Evolutionary conservation across 306 rosid genomes (phyloP).

Genomic region (Carpinus viminea): DNA sequence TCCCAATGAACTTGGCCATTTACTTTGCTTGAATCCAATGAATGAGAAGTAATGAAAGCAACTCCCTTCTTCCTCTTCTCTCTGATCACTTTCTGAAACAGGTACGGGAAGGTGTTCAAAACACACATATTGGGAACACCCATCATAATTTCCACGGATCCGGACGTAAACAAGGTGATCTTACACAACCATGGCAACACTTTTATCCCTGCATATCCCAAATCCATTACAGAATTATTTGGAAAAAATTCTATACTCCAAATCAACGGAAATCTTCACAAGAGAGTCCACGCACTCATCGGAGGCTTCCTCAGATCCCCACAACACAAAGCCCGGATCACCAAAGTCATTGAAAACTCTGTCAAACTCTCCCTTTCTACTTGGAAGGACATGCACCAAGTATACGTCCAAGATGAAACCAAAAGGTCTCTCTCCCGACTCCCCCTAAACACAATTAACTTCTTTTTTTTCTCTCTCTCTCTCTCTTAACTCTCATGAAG

Average conservation of each 20-base stretch:
- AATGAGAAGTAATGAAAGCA: neutral
- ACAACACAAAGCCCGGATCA: constrained; percentile 63
- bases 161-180: constrained; percentile 76
- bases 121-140: constrained; percentile 77
- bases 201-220: constrained; percentile 89
- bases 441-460: neutral
- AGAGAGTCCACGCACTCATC: constrained; percentile 64
- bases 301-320: constrained; percentile 70
- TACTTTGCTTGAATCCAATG: neutral
- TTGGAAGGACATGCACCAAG: constrained; percentile 44
- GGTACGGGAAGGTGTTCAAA: constrained; percentile 86
- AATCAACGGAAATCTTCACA: constrained; percentile 63
- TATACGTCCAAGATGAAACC: constrained; percentile 71
- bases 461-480: neutral
- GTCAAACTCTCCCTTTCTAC: constrained; percentile 55
- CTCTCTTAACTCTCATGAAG: neutral
- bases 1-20: constrained; percentile 10
- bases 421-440: constrained; percentile 48
- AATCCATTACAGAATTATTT: constrained; percentile 72
- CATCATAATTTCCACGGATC: constrained; percentile 78
- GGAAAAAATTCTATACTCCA: constrained; percentile 75
- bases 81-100: constrained; percentile 14
- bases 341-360: constrained; percentile 52
- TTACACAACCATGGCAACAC: constrained; percentile 72
- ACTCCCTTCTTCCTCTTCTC: neutral